Base-by-base conservation (phyloP, 495 filamentous ascomycete genomes). In the Penicillium manginii region DNA sequence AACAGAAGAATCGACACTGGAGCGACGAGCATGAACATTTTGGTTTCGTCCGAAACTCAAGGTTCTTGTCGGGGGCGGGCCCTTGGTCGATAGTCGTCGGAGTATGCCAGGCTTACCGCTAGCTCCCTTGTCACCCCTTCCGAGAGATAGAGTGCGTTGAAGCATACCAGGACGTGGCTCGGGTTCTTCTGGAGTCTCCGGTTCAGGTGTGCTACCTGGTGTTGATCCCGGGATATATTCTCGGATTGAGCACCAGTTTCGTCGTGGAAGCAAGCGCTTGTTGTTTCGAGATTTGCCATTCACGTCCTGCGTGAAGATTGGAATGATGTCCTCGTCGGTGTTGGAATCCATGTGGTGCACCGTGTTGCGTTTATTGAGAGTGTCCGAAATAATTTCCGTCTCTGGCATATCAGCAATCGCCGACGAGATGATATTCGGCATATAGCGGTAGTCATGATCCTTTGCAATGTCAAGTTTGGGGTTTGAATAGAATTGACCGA, bases 321-420 rank as follows among this genome's bases (percentile, higher is more conserved):
- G 91, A 52, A 97, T 91, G 89, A 98, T 93, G 66, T 92, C 86
- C 73, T 98, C 94, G 56, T 98, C 92, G 0, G 94, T 97, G 59
- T 92, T 76, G 11, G 75, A 70, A 54, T 81, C 77, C 55, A 79
- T 68, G 68, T 98, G 93, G 67, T 98, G 94, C 14, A 97, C 79
- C 63, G 91, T 96, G 75, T 97, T 96, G 17, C 94, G 86, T 75
- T 87, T 91, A 78, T 97, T 97, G 40, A 98, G 85, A 56, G 93
- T 82, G 68, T 98, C 93, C 31, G 91, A 90, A 73, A 98, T 84
- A 51, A 94, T 74, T 29, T 96, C 91, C 0, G 96, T 90, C 40
- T 93, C 92, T 10, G 94, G 96, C 18, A 88, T 85, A 69, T 98
- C 96, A 56, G 92, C 96, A 64, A 96, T 90, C 43, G 92, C 91